A percentile compares a stretch with the other conserved stretches of the same genome.
phyloP scores from a whole-genome alignment of 805 yeast genomes.

The Saturnispora quitensis region DNA sequence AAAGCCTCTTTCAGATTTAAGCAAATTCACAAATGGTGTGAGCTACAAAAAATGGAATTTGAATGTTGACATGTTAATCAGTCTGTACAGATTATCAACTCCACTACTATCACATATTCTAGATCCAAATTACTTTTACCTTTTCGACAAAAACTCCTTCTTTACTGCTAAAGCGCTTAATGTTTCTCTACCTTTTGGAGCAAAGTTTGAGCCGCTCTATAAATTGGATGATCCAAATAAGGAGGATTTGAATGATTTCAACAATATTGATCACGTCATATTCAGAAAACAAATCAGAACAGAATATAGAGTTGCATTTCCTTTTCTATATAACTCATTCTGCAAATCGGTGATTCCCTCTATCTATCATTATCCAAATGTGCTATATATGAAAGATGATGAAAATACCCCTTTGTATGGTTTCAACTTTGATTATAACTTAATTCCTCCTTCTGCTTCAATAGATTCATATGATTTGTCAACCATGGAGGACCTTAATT shows the following conservation, averaged over 20 bases:
- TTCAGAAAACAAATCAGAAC: constrained; percentile 69
- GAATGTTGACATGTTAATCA: constrained; percentile 51
- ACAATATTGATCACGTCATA: constrained; percentile 78
- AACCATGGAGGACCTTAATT: constrained; percentile 28
- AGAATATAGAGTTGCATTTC: constrained; percentile 81
- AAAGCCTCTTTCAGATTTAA: constrained; percentile 57
- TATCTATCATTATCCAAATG: constrained; percentile 56
- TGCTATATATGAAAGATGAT: constrained; percentile 39
- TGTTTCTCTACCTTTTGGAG: constrained; percentile 88
- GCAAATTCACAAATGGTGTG: constrained; percentile 55
- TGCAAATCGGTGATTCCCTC: constrained; percentile 56
- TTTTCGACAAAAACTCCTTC: constrained; percentile 73
- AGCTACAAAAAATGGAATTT: constrained; percentile 70
- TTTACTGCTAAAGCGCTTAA: constrained; percentile 88
- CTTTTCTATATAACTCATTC: constrained; percentile 71
- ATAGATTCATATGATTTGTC: constrained; percentile 18
- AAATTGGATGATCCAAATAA: constrained; percentile 52
- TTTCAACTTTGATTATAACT: constrained; percentile 46
- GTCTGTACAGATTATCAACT: constrained; percentile 55
- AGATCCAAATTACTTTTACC: constrained; percentile 53
- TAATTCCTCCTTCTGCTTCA: constrained; percentile 31
- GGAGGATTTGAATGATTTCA: constrained; percentile 85
- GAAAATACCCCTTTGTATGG: constrained; percentile 47
- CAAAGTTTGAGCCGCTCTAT: constrained; percentile 82
- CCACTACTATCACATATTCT: constrained; percentile 48